Evolutionary conservation across 2,329 filamentous ascomycete species (phyloP), one percentile per base, ranked within the genome.

Genomic region (Fusarium sacchari): DNA sequence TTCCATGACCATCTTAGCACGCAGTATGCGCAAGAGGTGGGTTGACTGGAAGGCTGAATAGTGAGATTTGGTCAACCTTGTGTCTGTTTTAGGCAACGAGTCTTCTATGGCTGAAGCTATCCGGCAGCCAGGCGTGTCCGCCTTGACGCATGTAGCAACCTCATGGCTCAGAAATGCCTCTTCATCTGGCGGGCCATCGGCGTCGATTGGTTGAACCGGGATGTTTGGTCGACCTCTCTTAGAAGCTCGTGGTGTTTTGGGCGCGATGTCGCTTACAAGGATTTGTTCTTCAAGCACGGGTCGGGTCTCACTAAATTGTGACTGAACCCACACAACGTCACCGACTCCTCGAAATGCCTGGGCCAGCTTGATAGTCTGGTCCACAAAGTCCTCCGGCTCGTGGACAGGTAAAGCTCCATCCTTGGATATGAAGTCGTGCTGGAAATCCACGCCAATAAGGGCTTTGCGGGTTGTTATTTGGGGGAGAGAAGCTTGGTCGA

Each of bases 41-140:
- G 92, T 94, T 14, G 89, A 90, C 60, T 91, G 89, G 79, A 98
- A 95, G 20, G 95, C 95, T 8, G 96, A 98, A 82, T 98, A 98
- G 75, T 94, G 89, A 10, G 90, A 90, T 81, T 97, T 98, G 60
- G 87, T 84, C 61, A 91, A 80, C 50, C 85, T 79, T 47, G 87
- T 78, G 69, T 92, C 90, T 46, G 80, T 80, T 80, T 74, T 85
- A 79, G 80, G 89, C 75, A 86, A 80, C 42, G 79, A 82, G 11
- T 81, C 79, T 63, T 83, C 80, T n/a, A 89, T 80, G 2, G 78
- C 75, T 4, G 82, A 77, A 1, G 85, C 82, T 40, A 90, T 82
- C 60, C 86, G 84, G 26, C 82, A 81, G 13, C 88, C 89, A 10
- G 77, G 65, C 5, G 87, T 84, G 43, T 82, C 83, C 26, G 82